A percentile compares a stretch with the other conserved stretches of the same genome.
These are phyloP conservation scores for Hordeum pubiflorum DNA, from an alignment of 202 grass and related monocot species.

Conservation along the genomic window DNA sequence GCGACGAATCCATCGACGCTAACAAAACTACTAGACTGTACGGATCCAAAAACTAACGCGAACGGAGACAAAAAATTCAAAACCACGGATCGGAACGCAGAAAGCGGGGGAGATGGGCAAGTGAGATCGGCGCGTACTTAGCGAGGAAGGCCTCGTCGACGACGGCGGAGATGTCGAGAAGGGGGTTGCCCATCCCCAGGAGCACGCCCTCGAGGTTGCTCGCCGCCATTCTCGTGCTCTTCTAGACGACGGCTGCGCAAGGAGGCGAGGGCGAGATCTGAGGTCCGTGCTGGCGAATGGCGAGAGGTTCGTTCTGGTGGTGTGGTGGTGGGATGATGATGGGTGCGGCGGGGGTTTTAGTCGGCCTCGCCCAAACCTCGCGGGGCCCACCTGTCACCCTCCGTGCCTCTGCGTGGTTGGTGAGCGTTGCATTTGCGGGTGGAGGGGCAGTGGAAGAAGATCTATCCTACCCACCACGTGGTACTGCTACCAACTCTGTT, in stretches of 20 bases:
- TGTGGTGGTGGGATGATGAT: not conserved
- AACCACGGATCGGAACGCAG: not conserved
- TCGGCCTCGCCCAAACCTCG: slow-evolving; percentile 25
- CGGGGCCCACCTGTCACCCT: slow-evolving; percentile 18
- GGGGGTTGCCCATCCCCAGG: slow-evolving; percentile 95
- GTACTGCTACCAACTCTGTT: not conserved
- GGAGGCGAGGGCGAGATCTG: slow-evolving; percentile 41
- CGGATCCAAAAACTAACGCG: not conserved
- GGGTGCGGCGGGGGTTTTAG: slow-evolving; percentile 24
- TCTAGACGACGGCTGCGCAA: not conserved
- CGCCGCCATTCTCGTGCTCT: slow-evolving; percentile 36
- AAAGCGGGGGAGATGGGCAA: not conserved
- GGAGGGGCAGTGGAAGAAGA: not conserved
- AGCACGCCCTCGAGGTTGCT: slow-evolving; percentile 67
- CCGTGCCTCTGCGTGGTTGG: slow-evolving; percentile 12
- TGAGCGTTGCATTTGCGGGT: not conserved
- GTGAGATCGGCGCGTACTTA: slow-evolving; percentile 42
- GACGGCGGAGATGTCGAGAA: slow-evolving; percentile 94
- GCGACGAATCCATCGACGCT: not conserved
- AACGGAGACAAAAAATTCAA: not conserved
- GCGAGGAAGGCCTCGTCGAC: slow-evolving; percentile 84
- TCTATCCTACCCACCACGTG: not conserved
- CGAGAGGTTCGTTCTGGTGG: not conserved
- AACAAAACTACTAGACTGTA: not conserved
- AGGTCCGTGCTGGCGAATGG: not conserved